Evolutionary conservation across 805 yeast genomes (phyloP).

Genomic region (Schwanniomyces polymorphus): DNA sequence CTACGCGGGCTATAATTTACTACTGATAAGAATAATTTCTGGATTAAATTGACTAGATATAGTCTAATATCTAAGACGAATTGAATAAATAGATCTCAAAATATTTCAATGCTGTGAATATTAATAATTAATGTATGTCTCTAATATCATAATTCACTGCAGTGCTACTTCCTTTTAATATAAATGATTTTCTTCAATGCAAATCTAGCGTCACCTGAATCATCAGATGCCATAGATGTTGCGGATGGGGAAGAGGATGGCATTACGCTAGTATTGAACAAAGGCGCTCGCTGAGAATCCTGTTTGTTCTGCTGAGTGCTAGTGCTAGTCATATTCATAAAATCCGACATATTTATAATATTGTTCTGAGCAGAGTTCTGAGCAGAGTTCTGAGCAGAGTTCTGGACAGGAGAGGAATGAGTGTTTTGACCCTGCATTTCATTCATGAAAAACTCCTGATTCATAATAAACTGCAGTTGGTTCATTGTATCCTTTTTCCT

Average conservation of each 20-base stretch:
- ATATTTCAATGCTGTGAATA: not conserved
- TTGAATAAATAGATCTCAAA: not conserved
- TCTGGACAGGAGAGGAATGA: constrained; percentile 1
- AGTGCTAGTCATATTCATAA: constrained; percentile 13
- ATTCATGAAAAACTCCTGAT: constrained; percentile 28
- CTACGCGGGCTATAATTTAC: not conserved
- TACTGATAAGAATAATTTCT: not conserved
- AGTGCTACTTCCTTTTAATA: constrained; percentile 22
- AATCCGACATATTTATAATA: constrained; percentile 17
- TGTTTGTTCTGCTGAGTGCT: not conserved
- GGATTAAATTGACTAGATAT: not conserved
- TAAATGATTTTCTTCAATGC: constrained; percentile 37
- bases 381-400: too few relatives aligned
- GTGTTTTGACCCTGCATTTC: constrained; percentile 1
- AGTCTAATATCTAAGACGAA: not conserved
- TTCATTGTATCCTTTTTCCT: constrained; percentile 14
- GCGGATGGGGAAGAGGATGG: constrained; percentile 9
- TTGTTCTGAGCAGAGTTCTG: not conserved
- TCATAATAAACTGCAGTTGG: constrained; percentile 18
- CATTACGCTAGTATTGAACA: not conserved
- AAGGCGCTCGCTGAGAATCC: not conserved
- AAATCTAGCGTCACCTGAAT: constrained; percentile 36
- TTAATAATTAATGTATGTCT: not conserved
- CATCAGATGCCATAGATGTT: constrained; percentile 14
- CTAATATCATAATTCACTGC: not conserved